A percentile compares a stretch with the other conserved stretches of the same genome.
Evolutionary conservation across 345 rosid genomes (phyloP).

Genomic region (Bruguiera gymnorhiza): DNA sequence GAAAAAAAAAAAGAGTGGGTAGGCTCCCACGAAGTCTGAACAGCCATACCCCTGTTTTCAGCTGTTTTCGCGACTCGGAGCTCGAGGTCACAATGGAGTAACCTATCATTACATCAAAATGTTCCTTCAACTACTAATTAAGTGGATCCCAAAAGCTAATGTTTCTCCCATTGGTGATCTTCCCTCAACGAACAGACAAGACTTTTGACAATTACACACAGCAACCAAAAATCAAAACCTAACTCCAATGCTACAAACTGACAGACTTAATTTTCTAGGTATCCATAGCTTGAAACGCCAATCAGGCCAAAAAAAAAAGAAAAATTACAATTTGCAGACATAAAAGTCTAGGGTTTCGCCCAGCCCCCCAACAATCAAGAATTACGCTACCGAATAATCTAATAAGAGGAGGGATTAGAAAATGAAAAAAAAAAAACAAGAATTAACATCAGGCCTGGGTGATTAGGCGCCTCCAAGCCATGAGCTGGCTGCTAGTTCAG

Average conservation of each 20-base stretch:
- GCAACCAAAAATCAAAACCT: neutral
- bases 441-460: constrained; percentile 49
- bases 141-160: too few relatives aligned
- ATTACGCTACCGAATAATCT: too few relatives aligned
- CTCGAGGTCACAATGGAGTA: too few relatives aligned
- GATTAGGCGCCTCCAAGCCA: constrained; percentile 93
- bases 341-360: constrained; percentile 16
- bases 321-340: neutral
- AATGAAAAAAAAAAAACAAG: neutral
- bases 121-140: too few relatives aligned
- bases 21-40: too few relatives aligned
- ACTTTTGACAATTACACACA: neutral
- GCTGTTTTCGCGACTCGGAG: too few relatives aligned
- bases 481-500: constrained; percentile 21
- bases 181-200: neutral
- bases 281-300: too few relatives aligned
- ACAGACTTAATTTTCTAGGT: too few relatives aligned
- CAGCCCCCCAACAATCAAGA: neutral
- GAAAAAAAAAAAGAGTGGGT: too few relatives aligned
- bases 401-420: neutral
- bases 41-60: too few relatives aligned
- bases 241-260: neutral
- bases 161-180: too few relatives aligned
- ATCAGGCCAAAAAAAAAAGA: neutral
- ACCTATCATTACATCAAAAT: too few relatives aligned